These are phyloP conservation scores for Aurantiochytrium sp. DNA, from an alignment of 108 stramenopile species.

Conservation along the genomic window DNA sequence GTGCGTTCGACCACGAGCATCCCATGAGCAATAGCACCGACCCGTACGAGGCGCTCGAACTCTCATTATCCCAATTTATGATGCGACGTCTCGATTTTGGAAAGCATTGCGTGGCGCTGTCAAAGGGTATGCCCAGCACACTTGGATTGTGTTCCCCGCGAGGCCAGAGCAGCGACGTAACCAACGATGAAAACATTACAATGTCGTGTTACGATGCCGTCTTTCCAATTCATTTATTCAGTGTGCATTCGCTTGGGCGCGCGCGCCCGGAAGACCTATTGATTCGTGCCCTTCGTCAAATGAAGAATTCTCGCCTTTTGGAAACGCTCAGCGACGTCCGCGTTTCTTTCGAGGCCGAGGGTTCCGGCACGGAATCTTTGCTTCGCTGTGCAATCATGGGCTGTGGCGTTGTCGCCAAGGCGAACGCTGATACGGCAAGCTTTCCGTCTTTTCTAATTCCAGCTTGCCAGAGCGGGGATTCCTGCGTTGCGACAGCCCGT, in stretches of 20 bases:
- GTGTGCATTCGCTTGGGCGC: not conserved
- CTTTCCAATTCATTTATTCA: not conserved
- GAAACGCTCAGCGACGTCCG: not conserved
- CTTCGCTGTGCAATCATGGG: too few species aligned
- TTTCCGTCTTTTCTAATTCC: too few species aligned
- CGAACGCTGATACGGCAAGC: too few species aligned
- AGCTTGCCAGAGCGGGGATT: too few species aligned
- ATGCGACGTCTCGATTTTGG: not conserved
- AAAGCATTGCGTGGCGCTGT: not conserved
- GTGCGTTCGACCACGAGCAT: not conserved
- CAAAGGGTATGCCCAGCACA: not conserved
- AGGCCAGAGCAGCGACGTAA: not conserved
- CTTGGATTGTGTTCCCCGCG: not conserved
- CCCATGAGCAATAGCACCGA: not conserved
- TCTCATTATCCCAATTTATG: not conserved
- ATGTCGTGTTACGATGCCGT: not conserved
- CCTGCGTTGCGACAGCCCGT: too few species aligned
- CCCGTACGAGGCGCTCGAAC: not conserved
- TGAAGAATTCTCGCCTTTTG: not conserved
- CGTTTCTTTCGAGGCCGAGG: too few species aligned
- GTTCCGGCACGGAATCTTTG: too few species aligned
- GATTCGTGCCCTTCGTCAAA: not conserved
- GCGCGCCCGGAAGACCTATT: not conserved
- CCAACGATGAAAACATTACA: not conserved
- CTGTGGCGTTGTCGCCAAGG: too few species aligned